Evolutionary conservation across 495 filamentous ascomycete genomes (phyloP).

Genomic region (Xylaria venustula): DNA sequence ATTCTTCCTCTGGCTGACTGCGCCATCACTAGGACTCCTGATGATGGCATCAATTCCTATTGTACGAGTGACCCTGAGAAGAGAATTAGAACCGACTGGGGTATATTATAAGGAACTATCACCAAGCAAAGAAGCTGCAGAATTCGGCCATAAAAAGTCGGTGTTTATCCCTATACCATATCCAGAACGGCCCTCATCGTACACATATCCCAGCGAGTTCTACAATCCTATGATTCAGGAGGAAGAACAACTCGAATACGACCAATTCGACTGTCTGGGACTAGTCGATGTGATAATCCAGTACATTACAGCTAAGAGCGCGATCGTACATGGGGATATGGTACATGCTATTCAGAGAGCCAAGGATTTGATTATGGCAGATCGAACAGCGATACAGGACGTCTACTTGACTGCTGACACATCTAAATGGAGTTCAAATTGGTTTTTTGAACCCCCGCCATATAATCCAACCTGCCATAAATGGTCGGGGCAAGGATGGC

Average conservation of each 20-base stretch:
- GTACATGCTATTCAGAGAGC: not conserved
- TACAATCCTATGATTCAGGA: not conserved
- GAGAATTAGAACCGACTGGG: not conserved
- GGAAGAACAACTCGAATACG: not conserved
- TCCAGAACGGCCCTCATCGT: accelerated
- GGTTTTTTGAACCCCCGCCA: not conserved
- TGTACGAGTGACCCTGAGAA: no score
- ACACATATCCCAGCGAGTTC: not conserved
- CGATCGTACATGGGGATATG: not conserved
- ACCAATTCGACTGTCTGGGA: not conserved
- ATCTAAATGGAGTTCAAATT: not conserved
- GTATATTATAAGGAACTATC: no score
- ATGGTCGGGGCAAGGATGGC: not conserved
- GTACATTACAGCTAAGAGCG: not conserved
- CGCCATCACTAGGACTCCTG: not conserved
- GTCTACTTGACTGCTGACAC: not conserved
- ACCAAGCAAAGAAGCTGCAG: not conserved
- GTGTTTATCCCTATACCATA: not conserved
- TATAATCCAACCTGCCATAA: not conserved
- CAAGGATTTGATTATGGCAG: not conserved
- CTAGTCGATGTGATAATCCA: not conserved
- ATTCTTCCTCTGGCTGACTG: not conserved
- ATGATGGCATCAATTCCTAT: conserved; percentile 4
- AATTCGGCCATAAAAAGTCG: not conserved
- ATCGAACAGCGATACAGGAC: not conserved